A percentile compares a stretch with the other conserved stretches of the same genome.
phyloP scores from a whole-genome alignment of 805 yeast genomes.

The Sugiyamaella qingdaonensis region DNA sequence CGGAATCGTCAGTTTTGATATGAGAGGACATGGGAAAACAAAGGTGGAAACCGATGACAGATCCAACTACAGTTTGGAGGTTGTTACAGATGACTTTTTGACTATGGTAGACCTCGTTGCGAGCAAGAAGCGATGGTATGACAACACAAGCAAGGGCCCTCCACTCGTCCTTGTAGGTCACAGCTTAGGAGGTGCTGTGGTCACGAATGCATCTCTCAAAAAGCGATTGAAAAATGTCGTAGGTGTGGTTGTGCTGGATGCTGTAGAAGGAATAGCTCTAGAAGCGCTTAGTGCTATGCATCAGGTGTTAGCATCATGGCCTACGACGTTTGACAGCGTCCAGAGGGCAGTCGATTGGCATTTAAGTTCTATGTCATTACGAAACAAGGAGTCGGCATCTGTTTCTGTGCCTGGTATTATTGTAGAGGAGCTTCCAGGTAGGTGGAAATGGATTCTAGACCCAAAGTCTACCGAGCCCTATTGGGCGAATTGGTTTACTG shows the following conservation, averaged over 20 bases:
- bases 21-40: constrained; percentile 79
- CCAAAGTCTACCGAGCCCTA: constrained; percentile 54
- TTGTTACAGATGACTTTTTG: constrained; percentile 56
- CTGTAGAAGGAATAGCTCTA: constrained; percentile 90
- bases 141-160: constrained; percentile 12
- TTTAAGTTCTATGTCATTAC: constrained; percentile 48
- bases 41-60: constrained; percentile 22
- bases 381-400: constrained; percentile 57
- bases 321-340: constrained; percentile 49
- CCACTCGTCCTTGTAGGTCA: constrained; percentile 71
- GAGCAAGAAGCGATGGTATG: constrained; percentile 14
- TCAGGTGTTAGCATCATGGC: constrained; percentile 60
- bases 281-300: constrained; percentile 65
- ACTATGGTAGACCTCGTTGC: constrained; percentile 44
- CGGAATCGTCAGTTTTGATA: constrained; percentile 71
- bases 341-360: constrained; percentile 81
- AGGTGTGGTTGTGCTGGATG: constrained; percentile 81
- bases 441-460: constrained; percentile 59
- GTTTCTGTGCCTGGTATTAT: constrained; percentile 76
- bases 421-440: constrained; percentile 26
- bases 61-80: constrained; percentile 43
- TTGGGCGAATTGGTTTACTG: constrained; percentile 82
- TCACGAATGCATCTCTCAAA: constrained; percentile 48
- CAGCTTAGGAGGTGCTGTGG: constrained; percentile 86
- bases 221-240: constrained; percentile 34